Conservation (phyloP, 2,329 filamentous ascomycete species). For the Exophiala calicioides region DNA sequence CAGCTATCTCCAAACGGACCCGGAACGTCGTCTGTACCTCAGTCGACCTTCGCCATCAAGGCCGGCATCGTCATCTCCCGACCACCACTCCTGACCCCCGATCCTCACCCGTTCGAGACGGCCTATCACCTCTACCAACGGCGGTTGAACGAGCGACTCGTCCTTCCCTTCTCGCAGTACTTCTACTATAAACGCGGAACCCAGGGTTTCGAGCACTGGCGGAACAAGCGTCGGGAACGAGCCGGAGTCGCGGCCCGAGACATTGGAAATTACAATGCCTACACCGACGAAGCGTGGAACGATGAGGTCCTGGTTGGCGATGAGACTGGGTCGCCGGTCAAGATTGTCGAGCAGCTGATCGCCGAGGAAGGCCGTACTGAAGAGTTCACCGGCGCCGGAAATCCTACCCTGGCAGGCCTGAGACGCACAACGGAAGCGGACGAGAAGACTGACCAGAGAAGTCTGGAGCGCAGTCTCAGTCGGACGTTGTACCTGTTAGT, state of each 20-base stretch:
- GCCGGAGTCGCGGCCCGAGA: slow-evolving; percentile 74
- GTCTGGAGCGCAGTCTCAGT: slow-evolving; percentile 76
- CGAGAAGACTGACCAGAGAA: slow-evolving; percentile 68
- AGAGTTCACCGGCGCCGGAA: slow-evolving; percentile 55
- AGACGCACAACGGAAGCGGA: slow-evolving; percentile 75
- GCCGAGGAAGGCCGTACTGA: slow-evolving; percentile 66
- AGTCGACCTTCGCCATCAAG: slow-evolving; percentile 50
- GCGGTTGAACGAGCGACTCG: slow-evolving; percentile 88
- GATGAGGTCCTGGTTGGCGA: slow-evolving; percentile 84
- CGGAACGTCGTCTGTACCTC: slow-evolving; percentile 40
- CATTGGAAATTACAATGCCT: slow-evolving; percentile 79
- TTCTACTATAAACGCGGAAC: slow-evolving; percentile 96
- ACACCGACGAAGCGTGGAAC: slow-evolving; percentile 76
- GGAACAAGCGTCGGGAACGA: slow-evolving; percentile 77
- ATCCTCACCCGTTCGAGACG: slow-evolving; percentile 84
- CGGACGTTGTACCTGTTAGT: slow-evolving; percentile 87
- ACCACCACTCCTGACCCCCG: slow-evolving; percentile 80
- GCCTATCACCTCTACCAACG: slow-evolving; percentile 97
- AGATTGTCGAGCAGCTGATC: slow-evolving; percentile 69
- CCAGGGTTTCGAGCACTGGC: slow-evolving; percentile 82
- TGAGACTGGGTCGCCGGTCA: slow-evolving; percentile 62
- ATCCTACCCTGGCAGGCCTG: slow-evolving; percentile 65
- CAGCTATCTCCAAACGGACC: slow-evolving; percentile 38
- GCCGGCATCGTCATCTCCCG: slow-evolving; percentile 83
- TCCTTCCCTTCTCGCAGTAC: slow-evolving; percentile 80